phyloP scores from a whole-genome alignment of 352 stramenopile species.

The Peronospora destructor region DNA sequence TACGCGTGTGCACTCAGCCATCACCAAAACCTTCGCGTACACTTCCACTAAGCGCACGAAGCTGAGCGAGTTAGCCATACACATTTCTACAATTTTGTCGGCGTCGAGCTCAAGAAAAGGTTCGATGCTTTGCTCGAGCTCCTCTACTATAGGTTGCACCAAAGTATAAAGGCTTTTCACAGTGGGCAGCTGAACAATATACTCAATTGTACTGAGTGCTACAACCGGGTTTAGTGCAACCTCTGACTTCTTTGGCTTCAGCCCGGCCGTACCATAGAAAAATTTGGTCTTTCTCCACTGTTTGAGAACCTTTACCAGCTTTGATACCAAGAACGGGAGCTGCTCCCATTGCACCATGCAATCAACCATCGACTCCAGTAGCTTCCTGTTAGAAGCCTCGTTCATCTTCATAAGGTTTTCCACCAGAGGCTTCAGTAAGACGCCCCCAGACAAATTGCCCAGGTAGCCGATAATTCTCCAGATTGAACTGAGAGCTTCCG shows the following conservation, averaged over 20 bases:
- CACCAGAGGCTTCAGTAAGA: constrained; percentile 51
- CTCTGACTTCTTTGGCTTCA: constrained; percentile 26
- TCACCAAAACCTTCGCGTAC: constrained; percentile 54
- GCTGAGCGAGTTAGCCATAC: constrained; percentile 47
- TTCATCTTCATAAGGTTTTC: constrained; percentile 70
- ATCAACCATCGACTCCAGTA: constrained; percentile 74
- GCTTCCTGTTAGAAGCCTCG: constrained; percentile 59
- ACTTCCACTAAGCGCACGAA: constrained; percentile 66
- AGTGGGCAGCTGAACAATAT: constrained; percentile 46
- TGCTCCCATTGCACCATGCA: constrained; percentile 72
- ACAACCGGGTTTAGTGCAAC: constrained; percentile 48
- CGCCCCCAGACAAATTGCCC: constrained; percentile 52
- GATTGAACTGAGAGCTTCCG: constrained; percentile 63
- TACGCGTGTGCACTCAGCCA: constrained; percentile 46
- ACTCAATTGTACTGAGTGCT: constrained; percentile 54
- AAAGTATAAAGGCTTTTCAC: constrained; percentile 45
- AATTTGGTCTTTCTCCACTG: constrained; percentile 56
- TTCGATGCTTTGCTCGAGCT: constrained; percentile 35
- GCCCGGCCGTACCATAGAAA: constrained; percentile 5
- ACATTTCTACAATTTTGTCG: constrained; percentile 37
- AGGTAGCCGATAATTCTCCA: constrained; percentile 72
- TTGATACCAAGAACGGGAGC: constrained; percentile 53
- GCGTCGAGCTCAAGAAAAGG: constrained; percentile 41
- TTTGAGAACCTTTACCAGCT: constrained; percentile 50
- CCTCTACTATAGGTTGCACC: constrained; percentile 37